Conservation (phyloP, 192 early-diverging fungal genomes). For the Mycoemilia scoparia region DNA sequence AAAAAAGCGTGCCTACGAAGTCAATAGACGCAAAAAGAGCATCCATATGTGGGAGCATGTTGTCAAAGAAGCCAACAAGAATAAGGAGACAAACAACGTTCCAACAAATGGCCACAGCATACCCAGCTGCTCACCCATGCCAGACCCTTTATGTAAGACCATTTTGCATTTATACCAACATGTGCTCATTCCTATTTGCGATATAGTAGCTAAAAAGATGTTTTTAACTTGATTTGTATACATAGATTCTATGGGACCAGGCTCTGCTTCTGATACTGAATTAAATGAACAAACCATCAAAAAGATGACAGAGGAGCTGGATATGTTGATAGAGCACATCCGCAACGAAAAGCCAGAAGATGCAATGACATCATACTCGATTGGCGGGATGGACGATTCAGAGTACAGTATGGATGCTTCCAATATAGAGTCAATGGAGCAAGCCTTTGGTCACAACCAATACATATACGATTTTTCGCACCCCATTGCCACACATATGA, state of each 20-base stretch:
- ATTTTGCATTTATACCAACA: neutral
- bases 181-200: neutral
- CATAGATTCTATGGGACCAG: conserved; percentile 1
- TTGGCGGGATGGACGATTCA: too few species aligned
- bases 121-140: neutral
- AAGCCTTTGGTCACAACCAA: too few species aligned
- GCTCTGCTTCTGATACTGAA: conserved; percentile 10
- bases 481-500: too few species aligned
- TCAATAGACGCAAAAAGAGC: conserved; percentile 60
- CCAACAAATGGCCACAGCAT: neutral
- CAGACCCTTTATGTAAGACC: neutral
- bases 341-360: conserved; percentile 22
- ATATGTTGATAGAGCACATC: conserved; percentile 30
- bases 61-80: conserved; percentile 30
- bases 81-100: neutral
- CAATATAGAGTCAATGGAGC: too few species aligned
- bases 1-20: conserved; percentile 67
- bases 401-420: too few species aligned
- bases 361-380: too few species aligned
- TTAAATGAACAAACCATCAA: conserved; percentile 30
- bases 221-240: neutral
- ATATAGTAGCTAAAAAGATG: neutral
- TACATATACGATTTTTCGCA: too few species aligned
- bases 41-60: conserved; percentile 65
- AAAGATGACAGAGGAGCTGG: conserved; percentile 30